phyloP scores from a whole-genome alignment of 129 eudicot genomes.

The Silybum marianum region DNA sequence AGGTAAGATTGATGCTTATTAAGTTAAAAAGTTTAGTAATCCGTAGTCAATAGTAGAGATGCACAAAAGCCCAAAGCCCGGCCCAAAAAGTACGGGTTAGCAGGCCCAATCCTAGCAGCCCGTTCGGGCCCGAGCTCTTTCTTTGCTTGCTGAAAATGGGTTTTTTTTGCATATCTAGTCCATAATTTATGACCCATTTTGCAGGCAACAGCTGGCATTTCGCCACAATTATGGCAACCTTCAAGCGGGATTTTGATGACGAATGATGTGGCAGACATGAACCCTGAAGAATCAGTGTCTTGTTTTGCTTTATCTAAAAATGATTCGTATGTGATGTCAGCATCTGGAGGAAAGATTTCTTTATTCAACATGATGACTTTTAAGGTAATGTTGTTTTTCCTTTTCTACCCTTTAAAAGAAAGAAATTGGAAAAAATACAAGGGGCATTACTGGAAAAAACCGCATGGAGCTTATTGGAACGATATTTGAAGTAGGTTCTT shows the following conservation, averaged over 20 bases:
- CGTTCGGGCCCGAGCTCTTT: too few species aligned
- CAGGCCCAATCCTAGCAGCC: too few species aligned
- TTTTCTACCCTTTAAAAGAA: neutral
- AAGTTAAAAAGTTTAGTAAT: neutral
- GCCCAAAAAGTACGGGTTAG: neutral
- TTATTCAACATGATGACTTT: conserved; percentile 97
- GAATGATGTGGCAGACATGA: conserved; percentile 71
- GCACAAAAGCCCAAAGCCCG: neutral
- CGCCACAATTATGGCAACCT: conserved; percentile 97
- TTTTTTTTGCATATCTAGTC: neutral
- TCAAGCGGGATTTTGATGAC: conserved; percentile 92
- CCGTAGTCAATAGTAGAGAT: neutral
- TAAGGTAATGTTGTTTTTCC: conserved; percentile 53
- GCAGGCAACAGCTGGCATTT: conserved; percentile 79
- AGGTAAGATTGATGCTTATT: conserved; percentile 44
- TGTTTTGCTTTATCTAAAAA: conserved; percentile 97
- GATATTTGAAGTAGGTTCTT: neutral
- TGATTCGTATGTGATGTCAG: conserved; percentile 97
- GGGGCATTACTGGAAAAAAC: neutral
- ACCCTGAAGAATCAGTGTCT: conserved; percentile 87
- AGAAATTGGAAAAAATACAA: neutral
- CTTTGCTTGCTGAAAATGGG: too few species aligned
- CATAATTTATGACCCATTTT: neutral
- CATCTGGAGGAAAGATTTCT: conserved; percentile 96
- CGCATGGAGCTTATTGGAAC: neutral